phyloP scores from a whole-genome alignment of 371 early-diverging fungal genomes.

The Conidiobolus incongruus region DNA sequence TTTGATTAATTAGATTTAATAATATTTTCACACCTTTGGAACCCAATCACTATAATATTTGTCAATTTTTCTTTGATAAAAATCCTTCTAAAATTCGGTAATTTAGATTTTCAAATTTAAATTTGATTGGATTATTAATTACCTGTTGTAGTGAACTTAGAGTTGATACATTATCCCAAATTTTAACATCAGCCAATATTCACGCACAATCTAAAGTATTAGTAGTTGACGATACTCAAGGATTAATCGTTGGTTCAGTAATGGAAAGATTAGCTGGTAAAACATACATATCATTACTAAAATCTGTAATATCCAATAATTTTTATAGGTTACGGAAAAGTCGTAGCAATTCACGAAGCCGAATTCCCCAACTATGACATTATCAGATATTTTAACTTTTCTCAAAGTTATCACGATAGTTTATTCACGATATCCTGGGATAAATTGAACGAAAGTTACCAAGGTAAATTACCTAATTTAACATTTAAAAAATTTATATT shows the following conservation, averaged over 20 bases:
- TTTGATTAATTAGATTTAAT: slow-evolving; percentile 36
- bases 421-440: slow-evolving; percentile 47
- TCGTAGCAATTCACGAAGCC: slow-evolving; percentile 50
- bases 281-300: slow-evolving; percentile 3
- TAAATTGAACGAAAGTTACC: slow-evolving; percentile 8
- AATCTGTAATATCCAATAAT: too few species aligned
- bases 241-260: slow-evolving; percentile 52
- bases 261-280: slow-evolving; percentile 62
- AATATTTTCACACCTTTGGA: slow-evolving; percentile 63
- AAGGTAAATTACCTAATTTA: slow-evolving; percentile 3
- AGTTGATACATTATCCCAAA: slow-evolving; percentile 77
- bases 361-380: slow-evolving; percentile 54
- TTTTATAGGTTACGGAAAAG: slow-evolving; percentile 17
- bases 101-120: too few species aligned
- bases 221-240: slow-evolving; percentile 78
- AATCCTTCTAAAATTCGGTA: slow-evolving; percentile 64
- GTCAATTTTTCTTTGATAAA: slow-evolving; percentile 51
- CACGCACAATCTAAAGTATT: slow-evolving; percentile 38
- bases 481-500: not conserved
- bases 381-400: slow-evolving; percentile 55
- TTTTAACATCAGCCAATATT: slow-evolving; percentile 61
- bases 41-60: slow-evolving; percentile 50
- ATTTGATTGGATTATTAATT: not conserved
- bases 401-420: slow-evolving; percentile 18
- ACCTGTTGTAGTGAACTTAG: slow-evolving; percentile 38